These are phyloP conservation scores for Aureobasidium subglaciale DNA, from an alignment of 2,329 filamentous ascomycete genomes.

Conservation along the genomic window DNA sequence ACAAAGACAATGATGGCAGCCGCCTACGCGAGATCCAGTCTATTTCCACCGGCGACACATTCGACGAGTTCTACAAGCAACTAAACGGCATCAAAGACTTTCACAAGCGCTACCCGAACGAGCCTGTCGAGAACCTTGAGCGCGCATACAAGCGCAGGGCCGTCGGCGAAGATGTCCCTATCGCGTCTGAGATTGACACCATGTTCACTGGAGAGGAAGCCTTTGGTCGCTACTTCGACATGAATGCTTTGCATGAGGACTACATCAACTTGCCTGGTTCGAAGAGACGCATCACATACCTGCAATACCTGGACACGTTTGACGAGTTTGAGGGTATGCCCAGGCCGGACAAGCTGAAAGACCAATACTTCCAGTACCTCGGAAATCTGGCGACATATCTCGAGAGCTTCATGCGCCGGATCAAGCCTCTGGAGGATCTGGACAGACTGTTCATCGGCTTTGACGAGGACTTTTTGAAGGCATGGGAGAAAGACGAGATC, in stretches of 20 bases:
- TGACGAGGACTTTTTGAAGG: conserved; percentile 74
- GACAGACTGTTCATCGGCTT: conserved; percentile 69
- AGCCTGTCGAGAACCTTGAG: conserved; percentile 92
- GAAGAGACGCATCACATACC: conserved; percentile 70
- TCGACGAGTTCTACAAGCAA: conserved; percentile 87
- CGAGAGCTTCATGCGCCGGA: conserved; percentile 79
- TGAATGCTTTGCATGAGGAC: conserved; percentile 75
- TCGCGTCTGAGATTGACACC: conserved; percentile 67
- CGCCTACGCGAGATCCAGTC: conserved; percentile 74
- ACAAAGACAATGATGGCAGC: conserved; percentile 67
- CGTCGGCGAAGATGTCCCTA: conserved; percentile 52
- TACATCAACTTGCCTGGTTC: conserved; percentile 85
- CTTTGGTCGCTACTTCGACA: conserved; percentile 85
- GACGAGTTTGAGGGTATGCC: conserved; percentile 79
- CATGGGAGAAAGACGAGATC: conserved; percentile 74
- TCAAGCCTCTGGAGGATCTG: conserved; percentile 76
- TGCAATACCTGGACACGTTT: conserved; percentile 89
- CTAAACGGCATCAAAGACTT: conserved; percentile 75
- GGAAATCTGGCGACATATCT: conserved; percentile 74
- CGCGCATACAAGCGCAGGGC: conserved; percentile 73
- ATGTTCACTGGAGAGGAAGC: conserved; percentile 96
- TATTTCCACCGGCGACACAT: conserved; percentile 76
- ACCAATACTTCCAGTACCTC: conserved; percentile 87
- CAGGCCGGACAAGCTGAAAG: conserved; percentile 77
- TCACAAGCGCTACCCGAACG: conserved; percentile 85